Conservation (phyloP, 345 rosid species). For the Heritiera fomes region DNA sequence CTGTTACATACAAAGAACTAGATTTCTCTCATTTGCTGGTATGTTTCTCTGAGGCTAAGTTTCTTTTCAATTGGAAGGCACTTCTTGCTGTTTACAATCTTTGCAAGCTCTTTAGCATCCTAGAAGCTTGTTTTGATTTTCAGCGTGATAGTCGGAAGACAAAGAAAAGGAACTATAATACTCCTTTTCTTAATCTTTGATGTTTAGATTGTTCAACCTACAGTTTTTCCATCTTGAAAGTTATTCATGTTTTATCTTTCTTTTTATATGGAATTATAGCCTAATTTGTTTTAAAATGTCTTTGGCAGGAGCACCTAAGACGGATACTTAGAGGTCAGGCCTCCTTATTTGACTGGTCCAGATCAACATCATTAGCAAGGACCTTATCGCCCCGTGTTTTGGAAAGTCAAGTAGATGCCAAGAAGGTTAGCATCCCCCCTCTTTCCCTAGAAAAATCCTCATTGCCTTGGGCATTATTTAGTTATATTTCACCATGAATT, state of each 20-base stretch:
- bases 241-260: not conserved
- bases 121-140: not conserved
- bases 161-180: not conserved
- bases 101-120: constrained; percentile 1
- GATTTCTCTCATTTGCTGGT: constrained; percentile 98
- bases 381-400: constrained; percentile 93
- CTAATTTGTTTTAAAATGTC: constrained; percentile 21
- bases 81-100: not conserved
- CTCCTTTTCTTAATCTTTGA: constrained; percentile 9
- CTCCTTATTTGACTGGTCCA: constrained; percentile 92
- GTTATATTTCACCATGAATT: not conserved
- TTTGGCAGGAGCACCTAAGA: constrained; percentile 80
- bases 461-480: not conserved
- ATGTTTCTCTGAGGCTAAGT: constrained; percentile 37
- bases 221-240: constrained; percentile 10
- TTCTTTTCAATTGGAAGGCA: not conserved
- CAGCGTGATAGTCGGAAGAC: not conserved
- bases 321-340: constrained; percentile 97
- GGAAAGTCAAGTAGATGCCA: constrained; percentile 97
- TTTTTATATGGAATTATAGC: constrained; percentile 4
- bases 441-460: not conserved
- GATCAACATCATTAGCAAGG: constrained; percentile 94
- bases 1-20: constrained; percentile 93
- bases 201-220: constrained; percentile 18
- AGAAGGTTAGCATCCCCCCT: constrained; percentile 57